Evolutionary conservation across 768 basidiomycete genomes (phyloP), one percentile per base, ranked within the genome.

Genomic region (Psilocybe sp.): DNA sequence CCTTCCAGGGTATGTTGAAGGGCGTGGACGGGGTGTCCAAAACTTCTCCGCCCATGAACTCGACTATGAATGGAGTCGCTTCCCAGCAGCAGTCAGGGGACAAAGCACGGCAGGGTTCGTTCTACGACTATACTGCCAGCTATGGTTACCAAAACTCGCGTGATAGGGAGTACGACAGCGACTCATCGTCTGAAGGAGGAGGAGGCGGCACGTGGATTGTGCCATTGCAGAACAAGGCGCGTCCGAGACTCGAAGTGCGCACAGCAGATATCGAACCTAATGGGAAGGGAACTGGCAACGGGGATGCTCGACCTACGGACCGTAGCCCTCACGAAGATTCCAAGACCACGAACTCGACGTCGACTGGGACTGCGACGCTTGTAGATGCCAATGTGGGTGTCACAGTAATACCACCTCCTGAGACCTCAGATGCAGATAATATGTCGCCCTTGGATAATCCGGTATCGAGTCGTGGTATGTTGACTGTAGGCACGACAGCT

Each of bases 111-210:
- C 23, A 28, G 23, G 23, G 7, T 28, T 28, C 23, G 7, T 28
- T 28, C 23, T 28, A 28, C 23, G 23, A 28, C 52, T 51, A 23
- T 44, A 40, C 13, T 46, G 56, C 56, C 20, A 55, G 34, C 38
- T 44, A 39, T 16, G 36, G 34, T 14, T 55, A 53, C 9, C 28
- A 31, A 13, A 47, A 51, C 40, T 47, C 56, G 13, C 50, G 49
- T 50, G 47, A 34, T 28, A 31, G 44, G 42, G 45, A 61, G 14
- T 54, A 63, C 16, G 60, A 66, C 46, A 67, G 77, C 5, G 76
- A 77, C 39, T 81, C 79, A 15, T 79, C 76, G 8, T 81, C 81
- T 44, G 74, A 73, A 48, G 72, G 69, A 15, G 65, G 64, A 32
- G 66, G 69, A 15, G 65, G 64, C 32, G 66, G 66, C 4, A 70